Base-by-base conservation (phyloP, 768 basidiomycete genomes). In the Hortiboletus flavorubellus region DNA sequence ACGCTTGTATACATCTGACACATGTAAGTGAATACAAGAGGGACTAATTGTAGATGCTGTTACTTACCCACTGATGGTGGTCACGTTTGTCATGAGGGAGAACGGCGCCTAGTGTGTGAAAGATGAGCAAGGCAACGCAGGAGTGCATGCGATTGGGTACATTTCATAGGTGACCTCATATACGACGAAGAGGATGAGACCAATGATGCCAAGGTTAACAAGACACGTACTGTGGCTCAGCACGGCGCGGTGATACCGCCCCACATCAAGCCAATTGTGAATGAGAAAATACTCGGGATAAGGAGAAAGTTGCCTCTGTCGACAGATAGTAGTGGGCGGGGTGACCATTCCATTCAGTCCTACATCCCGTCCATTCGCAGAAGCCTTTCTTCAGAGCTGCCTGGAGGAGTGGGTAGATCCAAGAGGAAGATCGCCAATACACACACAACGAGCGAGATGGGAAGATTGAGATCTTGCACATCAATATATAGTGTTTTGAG, bases 151-250 rank as follows among this genome's bases (percentile, higher is more conserved):
- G 31, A 33, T 9, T 9, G 73, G 73, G 26, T 63, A 30, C 2
- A 41, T 53, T 5, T 65, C 63, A 12, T 66, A 39, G 1, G 23
- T 53, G 1, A 55, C 61, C 59, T 82, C 80, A 56, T 77, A 76
- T 5, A 68, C 26, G 5, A 81, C 23, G 57, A 77, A 80, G 35
- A 37, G 6, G 35, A 37, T 15, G 5, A 37, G 14, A 7, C 35
- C 35, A 16, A 37, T 15, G 14, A 75, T 2, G 0, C 81, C 81
- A 37, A 79, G 21, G 74, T 58, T 3, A 83, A 66, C 0, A 79
- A 78, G 3, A 70, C 69, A 18, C 81, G 64, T 9, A 80, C 71
- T 1, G 62, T 58, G 11, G 62, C 64, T 0, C 16, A 38, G 16
- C 38, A 38, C n/a, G 38, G 37, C 16, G 38, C 38, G 8, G 38